A percentile compares a stretch with the other conserved stretches of the same genome.
These are phyloP conservation scores for Pseudocercospora macadamiae DNA, from an alignment of 2,329 filamentous ascomycete species.

Conservation along the genomic window DNA sequence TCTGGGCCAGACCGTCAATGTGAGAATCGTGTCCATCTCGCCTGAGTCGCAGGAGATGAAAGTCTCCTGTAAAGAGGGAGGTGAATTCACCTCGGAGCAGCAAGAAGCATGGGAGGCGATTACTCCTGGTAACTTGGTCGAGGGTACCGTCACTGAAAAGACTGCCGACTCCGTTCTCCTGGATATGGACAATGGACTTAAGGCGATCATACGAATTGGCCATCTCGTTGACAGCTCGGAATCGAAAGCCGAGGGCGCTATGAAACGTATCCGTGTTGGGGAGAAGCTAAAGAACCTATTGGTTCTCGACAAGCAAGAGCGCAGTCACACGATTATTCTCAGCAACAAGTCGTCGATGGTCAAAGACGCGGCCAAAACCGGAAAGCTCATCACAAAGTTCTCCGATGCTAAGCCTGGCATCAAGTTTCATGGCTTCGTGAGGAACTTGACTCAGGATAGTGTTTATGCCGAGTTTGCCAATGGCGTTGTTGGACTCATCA, in stretches of 20 bases:
- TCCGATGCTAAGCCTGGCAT: constrained; percentile 72
- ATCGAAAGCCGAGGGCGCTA: constrained; percentile 73
- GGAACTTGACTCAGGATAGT: constrained; percentile 78
- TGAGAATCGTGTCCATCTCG: constrained; percentile 83
- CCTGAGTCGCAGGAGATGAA: constrained; percentile 71
- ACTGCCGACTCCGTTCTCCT: constrained; percentile 57
- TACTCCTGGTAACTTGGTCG: constrained; percentile 72
- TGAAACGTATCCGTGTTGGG: constrained; percentile 82
- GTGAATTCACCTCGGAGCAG: constrained; percentile 76
- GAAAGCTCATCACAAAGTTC: constrained; percentile 71
- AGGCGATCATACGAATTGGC: constrained; percentile 73
- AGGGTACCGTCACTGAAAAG: constrained; percentile 65
- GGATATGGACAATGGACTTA: constrained; percentile 74
- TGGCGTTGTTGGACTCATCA: constrained; percentile 74
- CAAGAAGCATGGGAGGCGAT: constrained; percentile 72
- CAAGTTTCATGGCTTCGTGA: constrained; percentile 76
- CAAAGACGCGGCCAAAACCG: constrained; percentile 67
- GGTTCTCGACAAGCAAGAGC: constrained; percentile 81
- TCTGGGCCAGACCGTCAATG: constrained; percentile 85
- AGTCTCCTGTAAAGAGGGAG: constrained; percentile 91
- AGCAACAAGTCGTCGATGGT: constrained; percentile 83
- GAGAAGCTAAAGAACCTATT: constrained; percentile 81
- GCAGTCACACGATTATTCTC: constrained; percentile 73
- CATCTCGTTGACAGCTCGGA: constrained; percentile 85
- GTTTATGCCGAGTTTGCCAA: constrained; percentile 88